Base-by-base conservation (phyloP, 768 basidiomycete genomes). In the Chiua virens region DNA sequence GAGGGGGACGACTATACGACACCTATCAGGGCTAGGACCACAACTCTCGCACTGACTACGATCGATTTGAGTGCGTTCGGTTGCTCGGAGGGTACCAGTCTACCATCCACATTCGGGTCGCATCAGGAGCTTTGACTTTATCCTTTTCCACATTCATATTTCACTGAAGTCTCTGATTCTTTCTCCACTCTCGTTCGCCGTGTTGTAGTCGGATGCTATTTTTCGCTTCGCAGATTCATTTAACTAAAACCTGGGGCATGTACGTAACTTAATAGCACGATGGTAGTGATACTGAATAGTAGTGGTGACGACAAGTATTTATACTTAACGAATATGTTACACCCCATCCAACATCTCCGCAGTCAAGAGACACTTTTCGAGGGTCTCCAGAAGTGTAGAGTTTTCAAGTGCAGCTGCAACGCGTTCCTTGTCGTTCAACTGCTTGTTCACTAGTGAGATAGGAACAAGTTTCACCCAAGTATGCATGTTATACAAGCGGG, bases 361-460 rank as follows among this genome's bases (percentile, higher is more conserved):
- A 8, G 75, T 75, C 11, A 72, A 69, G 20, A 90, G 72, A 63
- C 86, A 87, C 28, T 86, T 85, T 67, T 98, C 95, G 10, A 99
- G 83, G 0, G 92, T 91, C 48, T 88, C 87, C 2, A 98, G 66
- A 5, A 99, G 78, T 25, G 87, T 80, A 3, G 83, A 79, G 70
- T 98, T 98, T 70, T 99, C 97, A 42, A 98, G 77, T 2, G 97
- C 97, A 11, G 97, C 97, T 22, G 94, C 94, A 2, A 98, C 97
- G 36, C 97, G 80, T 71, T 99, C 97, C 71, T 99, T 99, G 73
- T 99, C 97, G 62, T 99, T 99, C 30, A 99, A 77, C 63, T 99
- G 97, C 68, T 98, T 98, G 72, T 98, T 99, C 11, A 99, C 97
- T 96, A 56, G n/a, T n/a, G n/a, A n/a, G 42, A 22, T 8, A 13